Percentiles rank a stretch among this genome's conserved stretches.
Evolutionary conservation across 2,329 filamentous ascomycete species (phyloP).

Genomic region (Chaetothyriales sp.): DNA sequence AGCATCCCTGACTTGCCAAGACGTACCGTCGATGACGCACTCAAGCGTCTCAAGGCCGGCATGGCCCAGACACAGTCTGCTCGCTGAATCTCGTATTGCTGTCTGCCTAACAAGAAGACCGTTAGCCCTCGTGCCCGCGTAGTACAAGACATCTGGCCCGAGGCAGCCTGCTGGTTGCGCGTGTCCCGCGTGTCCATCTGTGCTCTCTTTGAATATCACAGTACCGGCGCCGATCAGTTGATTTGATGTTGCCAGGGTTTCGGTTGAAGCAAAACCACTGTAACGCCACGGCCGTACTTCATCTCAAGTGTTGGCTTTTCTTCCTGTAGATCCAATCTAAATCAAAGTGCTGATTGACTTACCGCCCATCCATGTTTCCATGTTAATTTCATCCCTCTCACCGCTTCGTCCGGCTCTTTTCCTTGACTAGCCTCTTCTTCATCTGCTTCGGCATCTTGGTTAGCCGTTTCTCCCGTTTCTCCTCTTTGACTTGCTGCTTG

Average conservation of each 20-base stretch:
- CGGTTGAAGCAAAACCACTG: background rate
- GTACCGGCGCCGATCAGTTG: conserved; percentile 9
- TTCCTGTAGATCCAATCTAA: conserved; percentile 7
- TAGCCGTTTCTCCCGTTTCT: conserved; percentile 82
- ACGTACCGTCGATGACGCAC: conserved; percentile 28
- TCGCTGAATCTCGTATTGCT: background rate
- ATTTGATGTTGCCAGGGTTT: background rate
- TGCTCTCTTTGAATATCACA: conserved; percentile 48
- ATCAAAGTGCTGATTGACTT: conserved; percentile 27
- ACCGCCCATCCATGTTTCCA: conserved; percentile 2
- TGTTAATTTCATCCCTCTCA: conserved; percentile 30
- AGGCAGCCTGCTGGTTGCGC: conserved; percentile 10
- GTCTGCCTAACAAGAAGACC: background rate
- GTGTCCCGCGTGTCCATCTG: conserved; percentile 23
- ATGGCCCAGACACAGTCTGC: background rate
- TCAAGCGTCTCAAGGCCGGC: conserved; percentile 23
- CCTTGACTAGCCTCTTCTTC: conserved; percentile 72
- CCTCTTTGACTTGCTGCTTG: conserved; percentile 84
- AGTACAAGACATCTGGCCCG: background rate
- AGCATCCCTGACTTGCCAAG: conserved; percentile 30
- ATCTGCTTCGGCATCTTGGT: conserved; percentile 93
- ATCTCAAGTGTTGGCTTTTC: conserved; percentile 13
- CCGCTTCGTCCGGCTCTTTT: conserved; percentile 44
- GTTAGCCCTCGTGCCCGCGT: background rate
- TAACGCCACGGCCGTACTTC: background rate